Evolutionary conservation across 495 filamentous ascomycete genomes (phyloP), one percentile per base, ranked within the genome.

Genomic region (Glutinoglossum americanum): DNA sequence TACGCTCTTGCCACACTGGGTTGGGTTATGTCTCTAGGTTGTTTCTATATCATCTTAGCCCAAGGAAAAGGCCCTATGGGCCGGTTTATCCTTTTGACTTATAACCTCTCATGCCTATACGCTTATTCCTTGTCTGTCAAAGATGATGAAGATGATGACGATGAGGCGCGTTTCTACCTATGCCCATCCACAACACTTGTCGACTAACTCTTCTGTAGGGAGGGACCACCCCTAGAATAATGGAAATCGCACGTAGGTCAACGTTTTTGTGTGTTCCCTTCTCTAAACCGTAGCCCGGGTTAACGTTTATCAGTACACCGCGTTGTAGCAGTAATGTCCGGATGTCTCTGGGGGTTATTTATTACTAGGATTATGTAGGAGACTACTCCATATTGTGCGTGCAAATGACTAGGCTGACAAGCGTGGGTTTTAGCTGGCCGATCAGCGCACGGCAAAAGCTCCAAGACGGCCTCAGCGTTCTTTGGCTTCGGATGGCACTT

Each of bases 81-180:
- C 26, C 80, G 92, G 48, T 96, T 95, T 65, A 69, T 73, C 55
- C 59, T 72, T 23, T 32, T 56, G 7, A 35, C 23, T n/a, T 98
- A 96, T 73, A 98, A 98, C 65, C 79, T 98, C n/a, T 90, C 87
- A 6, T 87, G 86, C 15, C 76, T 98, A 37, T 98, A 97, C 66
- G 87, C 88, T 1, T 98, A 97, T 69, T 89, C 85, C 23, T 76
- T 96, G 6, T 80, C 85, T 0, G 81, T 87, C 59, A 75, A 76
- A 51, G 84, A 90, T 44, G 79, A 82, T 25, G 74, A 79, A 15
- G 70, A 77, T 54, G 86, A 89, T 60, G 66, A 74, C 35, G 81
- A 89, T 59, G 89, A 96, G n/a, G 41, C 21, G 4, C 10, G 9
- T 45, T 21, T n/a, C 17, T 5, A 10, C 41, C 4, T 45, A 45